Evolutionary conservation across 345 rosid genomes (phyloP).

Genomic region (Melaleuca quinquenervia): DNA sequence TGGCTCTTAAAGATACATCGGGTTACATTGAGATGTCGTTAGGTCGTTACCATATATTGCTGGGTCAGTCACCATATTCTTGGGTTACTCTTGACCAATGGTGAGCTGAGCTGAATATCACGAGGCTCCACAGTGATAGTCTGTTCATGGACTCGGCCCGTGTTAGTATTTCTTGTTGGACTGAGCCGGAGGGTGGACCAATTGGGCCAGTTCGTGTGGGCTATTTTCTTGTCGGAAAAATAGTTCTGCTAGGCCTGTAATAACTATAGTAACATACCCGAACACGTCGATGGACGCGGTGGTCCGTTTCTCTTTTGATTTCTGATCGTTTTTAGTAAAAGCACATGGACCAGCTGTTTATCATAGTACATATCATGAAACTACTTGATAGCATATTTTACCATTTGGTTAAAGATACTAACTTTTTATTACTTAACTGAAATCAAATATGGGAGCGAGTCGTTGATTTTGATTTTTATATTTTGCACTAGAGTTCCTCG

Average conservation of each 20-base stretch:
- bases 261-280: not conserved
- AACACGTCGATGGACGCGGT: not conserved
- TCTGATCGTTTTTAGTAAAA: no score
- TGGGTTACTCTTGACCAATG: no score
- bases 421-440: not conserved
- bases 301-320: no score
- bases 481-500: not conserved
- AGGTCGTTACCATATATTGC: no score
- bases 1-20: not conserved
- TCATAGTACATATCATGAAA: not conserved
- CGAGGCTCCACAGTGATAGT: no score
- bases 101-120: no score
- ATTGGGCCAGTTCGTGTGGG: not conserved
- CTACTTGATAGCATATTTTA: not conserved
- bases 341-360: no score
- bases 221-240: not conserved
- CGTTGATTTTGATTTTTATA: not conserved
- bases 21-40: not conserved
- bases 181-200: not conserved
- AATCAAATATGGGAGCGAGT: not conserved
- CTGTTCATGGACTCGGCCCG: no score
- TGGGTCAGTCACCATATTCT: no score
- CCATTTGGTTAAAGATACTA: not conserved
- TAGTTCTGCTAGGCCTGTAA: not conserved
- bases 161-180: no score